phyloP scores from a whole-genome alignment of 208 protist species.

The Leptomonas seymouri region DNA sequence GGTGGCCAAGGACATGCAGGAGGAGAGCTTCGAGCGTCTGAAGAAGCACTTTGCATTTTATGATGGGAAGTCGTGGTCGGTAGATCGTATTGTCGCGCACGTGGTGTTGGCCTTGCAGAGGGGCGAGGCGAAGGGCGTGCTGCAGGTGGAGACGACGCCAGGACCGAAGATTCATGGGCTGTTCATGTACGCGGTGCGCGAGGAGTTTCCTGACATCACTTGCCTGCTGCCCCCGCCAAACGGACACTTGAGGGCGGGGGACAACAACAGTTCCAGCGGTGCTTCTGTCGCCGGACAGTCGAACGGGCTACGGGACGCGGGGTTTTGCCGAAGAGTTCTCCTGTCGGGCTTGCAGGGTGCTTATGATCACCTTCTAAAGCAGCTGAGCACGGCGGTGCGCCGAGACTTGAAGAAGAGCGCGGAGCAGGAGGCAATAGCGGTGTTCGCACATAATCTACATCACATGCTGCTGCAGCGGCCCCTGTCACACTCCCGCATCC shows the following conservation, averaged over 20 bases:
- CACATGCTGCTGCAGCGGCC: constrained; percentile 85
- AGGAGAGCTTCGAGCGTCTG: constrained; percentile 51
- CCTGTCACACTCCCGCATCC: constrained; percentile 55
- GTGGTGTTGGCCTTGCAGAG: constrained; percentile 69
- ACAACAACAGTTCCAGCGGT: not conserved
- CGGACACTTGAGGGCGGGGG: not conserved
- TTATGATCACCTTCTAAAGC: constrained; percentile 56
- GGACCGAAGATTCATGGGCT: constrained; percentile 31
- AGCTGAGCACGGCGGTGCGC: constrained; percentile 46
- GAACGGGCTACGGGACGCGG: constrained; percentile 4
- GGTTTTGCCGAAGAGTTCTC: constrained; percentile 22
- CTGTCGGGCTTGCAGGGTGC: constrained; percentile 19
- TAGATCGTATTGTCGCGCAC: constrained; percentile 54
- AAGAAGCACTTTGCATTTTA: constrained; percentile 71
- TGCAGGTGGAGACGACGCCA: constrained; percentile 56
- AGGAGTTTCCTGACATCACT: constrained; percentile 35
- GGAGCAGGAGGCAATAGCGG: constrained; percentile 67
- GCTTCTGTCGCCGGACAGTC: not conserved
- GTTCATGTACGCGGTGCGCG: constrained; percentile 40
- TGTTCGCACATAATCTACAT: constrained; percentile 82
- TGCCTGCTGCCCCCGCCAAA: constrained; percentile 19
- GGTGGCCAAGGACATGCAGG: constrained; percentile 59
- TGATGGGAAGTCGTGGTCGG: constrained; percentile 49
- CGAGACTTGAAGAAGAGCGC: constrained; percentile 79
- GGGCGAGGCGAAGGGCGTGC: constrained; percentile 70